Percentiles rank a stretch among this genome's conserved stretches.
These are phyloP conservation scores for Trypanosoma theileri DNA, from an alignment of 208 protist genomes.

Conservation along the genomic window DNA sequence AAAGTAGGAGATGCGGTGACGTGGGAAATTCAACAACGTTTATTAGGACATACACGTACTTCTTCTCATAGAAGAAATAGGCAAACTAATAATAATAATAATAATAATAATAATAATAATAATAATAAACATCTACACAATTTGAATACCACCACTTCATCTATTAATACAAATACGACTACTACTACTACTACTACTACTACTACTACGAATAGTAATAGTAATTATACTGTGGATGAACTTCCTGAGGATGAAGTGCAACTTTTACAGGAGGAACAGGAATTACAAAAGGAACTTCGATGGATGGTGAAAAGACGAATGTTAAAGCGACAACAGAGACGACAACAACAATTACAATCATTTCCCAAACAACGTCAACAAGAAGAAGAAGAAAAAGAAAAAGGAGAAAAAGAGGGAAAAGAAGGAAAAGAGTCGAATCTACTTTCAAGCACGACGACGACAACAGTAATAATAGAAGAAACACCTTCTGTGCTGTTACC, in stretches of 20 bases:
- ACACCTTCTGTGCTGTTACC: neutral
- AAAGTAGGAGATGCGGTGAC: slow-evolving; percentile 50
- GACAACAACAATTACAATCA: neutral
- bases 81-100: neutral
- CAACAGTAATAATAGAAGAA: neutral
- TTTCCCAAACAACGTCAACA: neutral
- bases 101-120: neutral
- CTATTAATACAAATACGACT: too few relatives aligned
- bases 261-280: too few relatives aligned
- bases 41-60: slow-evolving; percentile 1
- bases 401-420: neutral
- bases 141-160: neutral
- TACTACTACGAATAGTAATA: neutral
- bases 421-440: neutral
- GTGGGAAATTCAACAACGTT: slow-evolving; percentile 47
- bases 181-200: neutral
- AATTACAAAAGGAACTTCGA: too few relatives aligned
- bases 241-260: too few relatives aligned
- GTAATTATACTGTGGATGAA: neutral
- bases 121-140: neutral
- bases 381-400: neutral
- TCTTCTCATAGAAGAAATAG: neutral
- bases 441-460: too few relatives aligned
- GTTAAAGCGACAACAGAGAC: too few relatives aligned
- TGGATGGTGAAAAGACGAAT: too few relatives aligned